Conservation (phyloP, 2,329 filamentous ascomycete species). For the Lasiodiplodia hormozganensis region DNA sequence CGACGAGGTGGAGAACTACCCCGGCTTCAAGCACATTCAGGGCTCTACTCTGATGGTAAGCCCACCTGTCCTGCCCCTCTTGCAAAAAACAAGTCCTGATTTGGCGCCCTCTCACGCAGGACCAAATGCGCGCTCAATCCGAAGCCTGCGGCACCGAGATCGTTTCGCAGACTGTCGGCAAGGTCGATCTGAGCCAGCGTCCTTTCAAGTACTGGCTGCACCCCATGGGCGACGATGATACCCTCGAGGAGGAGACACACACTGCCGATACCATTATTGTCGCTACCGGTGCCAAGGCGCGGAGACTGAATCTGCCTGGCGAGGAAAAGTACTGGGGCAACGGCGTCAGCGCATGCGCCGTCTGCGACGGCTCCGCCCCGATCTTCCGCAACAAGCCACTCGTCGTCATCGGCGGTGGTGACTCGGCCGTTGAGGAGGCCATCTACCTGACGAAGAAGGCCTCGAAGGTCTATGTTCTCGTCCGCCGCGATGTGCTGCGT, state of each 20-base stretch:
- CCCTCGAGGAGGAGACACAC: conserved; percentile 70
- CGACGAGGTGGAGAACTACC: conserved; percentile 98
- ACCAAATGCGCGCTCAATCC: conserved; percentile 91
- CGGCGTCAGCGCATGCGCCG: conserved; percentile 93
- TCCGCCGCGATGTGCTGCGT: conserved; percentile 83
- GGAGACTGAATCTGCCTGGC: conserved; percentile 80
- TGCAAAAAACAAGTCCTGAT: conserved; percentile 16
- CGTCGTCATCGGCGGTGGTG: conserved; percentile 94
- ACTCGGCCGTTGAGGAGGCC: conserved; percentile 96
- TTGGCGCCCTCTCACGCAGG: conserved; percentile 53
- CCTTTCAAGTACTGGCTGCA: conserved; percentile 87
- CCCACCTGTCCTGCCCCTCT: conserved; percentile 14
- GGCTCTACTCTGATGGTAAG: conserved; percentile 83
- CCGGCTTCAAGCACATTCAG: conserved; percentile 90
- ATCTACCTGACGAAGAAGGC: conserved; percentile 98
- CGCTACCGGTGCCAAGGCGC: conserved; percentile 91
- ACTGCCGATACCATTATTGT: conserved; percentile 94
- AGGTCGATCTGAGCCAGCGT: conserved; percentile 79
- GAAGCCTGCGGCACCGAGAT: conserved; percentile 91
- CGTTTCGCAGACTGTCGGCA: conserved; percentile 88
- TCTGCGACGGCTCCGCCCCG: conserved; percentile 95
- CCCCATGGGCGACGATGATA: conserved; percentile 80
- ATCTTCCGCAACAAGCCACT: conserved; percentile 97
- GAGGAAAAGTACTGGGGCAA: conserved; percentile 98
- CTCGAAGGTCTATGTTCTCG: conserved; percentile 91